Evolutionary conservation across 1,139 yeast genomes (phyloP), one percentile per base, ranked within the genome.

Genomic region (Debaryomyces nepalensis): DNA sequence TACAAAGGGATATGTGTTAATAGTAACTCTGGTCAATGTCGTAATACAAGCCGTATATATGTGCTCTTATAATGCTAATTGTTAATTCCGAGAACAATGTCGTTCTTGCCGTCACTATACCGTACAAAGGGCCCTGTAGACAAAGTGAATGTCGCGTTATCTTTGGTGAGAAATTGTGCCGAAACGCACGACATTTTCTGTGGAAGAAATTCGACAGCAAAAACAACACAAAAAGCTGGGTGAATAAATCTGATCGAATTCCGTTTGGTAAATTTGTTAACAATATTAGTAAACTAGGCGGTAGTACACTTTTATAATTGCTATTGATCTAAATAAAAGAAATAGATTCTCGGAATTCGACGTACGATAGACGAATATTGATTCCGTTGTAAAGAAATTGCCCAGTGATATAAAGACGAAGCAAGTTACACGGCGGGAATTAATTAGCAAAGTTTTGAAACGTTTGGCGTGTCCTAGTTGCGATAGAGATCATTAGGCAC

Each of bases 161-260:
- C 11, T 9, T 27, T 15, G 29, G 31, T n/a, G n/a, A n/a, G n/a
- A 19, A 14, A 14, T 27, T 6, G 11, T 26, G 7, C 14, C 8
- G 1, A 2, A 24, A 12, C 12, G 6, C 18, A 10, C 32, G 32
- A 29, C 32, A 29, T 29, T 12, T 29, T 29, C 18, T 21, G 26
- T 23, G 19, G n/a, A 7, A 12, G 21, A 15, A 24, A 23, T 18
- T 4, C 29, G 37, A 3, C 14, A 24, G 21, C 10, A 21, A 33
- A 33, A 22, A 20, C 18, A 33, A 18, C 36, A 33, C 36, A 22
- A 20, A 22, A 33, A 33, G 22, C 10, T 4, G 30, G 18, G 10
- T 18, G 16, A 22, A 12, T 11, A 8, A 34, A 18, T 38, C 26
- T 33, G 35, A 38, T 38, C 35, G 41, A 18, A 26, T 24, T 32